Conservation (phyloP, 1,284 basidiomycete genomes). For the Erythrobasidium hasegawianum region DNA sequence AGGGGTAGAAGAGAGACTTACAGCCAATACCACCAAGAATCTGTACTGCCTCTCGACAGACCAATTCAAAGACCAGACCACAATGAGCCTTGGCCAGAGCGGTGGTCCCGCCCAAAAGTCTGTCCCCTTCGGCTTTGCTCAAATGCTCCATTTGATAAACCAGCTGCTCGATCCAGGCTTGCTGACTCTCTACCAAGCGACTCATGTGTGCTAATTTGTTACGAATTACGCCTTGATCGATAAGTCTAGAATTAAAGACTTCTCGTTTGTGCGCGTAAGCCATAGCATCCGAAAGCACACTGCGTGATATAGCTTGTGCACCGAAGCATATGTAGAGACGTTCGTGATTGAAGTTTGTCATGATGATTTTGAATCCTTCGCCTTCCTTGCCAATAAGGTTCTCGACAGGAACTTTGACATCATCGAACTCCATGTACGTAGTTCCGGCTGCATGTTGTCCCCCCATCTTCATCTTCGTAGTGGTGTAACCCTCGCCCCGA, state of each 20-base stretch:
- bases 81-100: conserved; percentile 46
- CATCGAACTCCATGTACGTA: conserved; percentile 48
- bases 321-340: conserved; percentile 42
- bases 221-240: conserved; percentile 45
- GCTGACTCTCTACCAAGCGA: conserved; percentile 35
- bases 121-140: conserved; percentile 20
- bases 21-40: conserved; percentile 42
- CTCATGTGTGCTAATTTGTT: conserved; percentile 44
- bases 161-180: conserved; percentile 34
- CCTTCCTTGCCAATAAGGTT: conserved; percentile 48
- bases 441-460: conserved; percentile 46
- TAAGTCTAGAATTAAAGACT: conserved; percentile 42
- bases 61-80: conserved; percentile 10
- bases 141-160: conserved; percentile 34
- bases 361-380: conserved; percentile 38
- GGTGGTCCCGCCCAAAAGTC: conserved; percentile 43
- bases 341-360: conserved; percentile 40
- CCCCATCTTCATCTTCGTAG: conserved; percentile 36
- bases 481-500: conserved; percentile 41
- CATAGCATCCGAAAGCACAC: conserved; percentile 36
- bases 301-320: conserved; percentile 38
- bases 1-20: too few relatives aligned
- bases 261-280: conserved; percentile 44
- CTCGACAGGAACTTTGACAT: conserved; percentile 47
- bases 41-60: conserved; percentile 40